Evolutionary conservation across 2,329 filamentous ascomycete genomes (phyloP).

Genomic region (Thermomyces lanuginosus): DNA sequence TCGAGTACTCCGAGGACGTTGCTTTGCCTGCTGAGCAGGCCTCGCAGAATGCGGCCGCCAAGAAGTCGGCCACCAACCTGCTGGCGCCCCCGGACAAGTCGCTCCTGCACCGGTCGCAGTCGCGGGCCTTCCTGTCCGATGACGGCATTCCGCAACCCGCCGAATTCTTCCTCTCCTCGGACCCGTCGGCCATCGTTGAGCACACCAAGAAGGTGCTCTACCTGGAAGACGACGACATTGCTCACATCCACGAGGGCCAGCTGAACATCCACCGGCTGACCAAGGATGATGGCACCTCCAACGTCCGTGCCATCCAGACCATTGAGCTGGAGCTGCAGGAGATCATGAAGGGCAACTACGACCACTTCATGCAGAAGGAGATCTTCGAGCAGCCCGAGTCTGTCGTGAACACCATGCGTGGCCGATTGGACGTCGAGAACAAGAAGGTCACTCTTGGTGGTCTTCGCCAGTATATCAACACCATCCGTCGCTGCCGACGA

Average conservation of each 20-base stretch:
- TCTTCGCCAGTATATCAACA: conserved; percentile 86
- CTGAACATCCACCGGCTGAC: conserved; percentile 97
- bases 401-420: conserved; percentile 98
- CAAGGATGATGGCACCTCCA: conserved; percentile 92
- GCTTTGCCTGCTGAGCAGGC: conserved; percentile 83
- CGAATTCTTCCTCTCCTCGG: conserved; percentile 98
- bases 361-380: conserved; percentile 99
- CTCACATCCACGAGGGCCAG: conserved; percentile 96
- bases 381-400: conserved; percentile 99
- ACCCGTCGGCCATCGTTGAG: conserved; percentile 95
- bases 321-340: conserved; percentile 97
- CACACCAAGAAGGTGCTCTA: conserved; percentile 99
- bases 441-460: conserved; percentile 93
- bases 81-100: conserved; percentile 93
- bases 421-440: conserved; percentile 83
- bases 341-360: conserved; percentile 99
- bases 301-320: conserved; percentile 95
- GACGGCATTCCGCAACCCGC: conserved; percentile 95
- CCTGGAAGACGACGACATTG: conserved; percentile 98
- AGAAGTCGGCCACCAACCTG: conserved; percentile 62
- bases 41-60: conserved; percentile 89
- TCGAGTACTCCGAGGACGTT: conserved; percentile 85
- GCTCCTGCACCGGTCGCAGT: conserved; percentile 93
- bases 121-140: conserved; percentile 95
- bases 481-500: conserved; percentile 87